Conservation (phyloP, 257 asterid genomes). For the Verbena officinalis region DNA sequence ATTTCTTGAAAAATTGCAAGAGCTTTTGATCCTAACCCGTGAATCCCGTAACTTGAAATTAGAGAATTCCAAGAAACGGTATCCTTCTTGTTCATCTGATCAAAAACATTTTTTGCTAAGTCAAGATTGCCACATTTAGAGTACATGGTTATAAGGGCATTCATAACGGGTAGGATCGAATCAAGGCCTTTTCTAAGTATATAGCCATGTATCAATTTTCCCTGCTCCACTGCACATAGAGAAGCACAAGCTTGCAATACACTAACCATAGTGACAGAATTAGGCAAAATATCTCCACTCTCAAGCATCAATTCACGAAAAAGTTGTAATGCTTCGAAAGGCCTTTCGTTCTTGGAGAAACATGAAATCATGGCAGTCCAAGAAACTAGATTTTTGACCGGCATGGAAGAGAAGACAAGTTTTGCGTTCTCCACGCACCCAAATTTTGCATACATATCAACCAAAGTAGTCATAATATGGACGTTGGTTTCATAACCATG, state of each 20-base stretch:
- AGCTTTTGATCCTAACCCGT: slow-evolving; percentile 75
- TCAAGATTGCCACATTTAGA: slow-evolving; percentile 78
- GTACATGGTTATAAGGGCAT: slow-evolving; percentile 79
- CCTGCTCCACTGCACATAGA: slow-evolving; percentile 80
- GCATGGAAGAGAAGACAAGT: slow-evolving; percentile 60
- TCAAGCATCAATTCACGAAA: slow-evolving; percentile 66
- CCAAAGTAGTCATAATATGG: slow-evolving; percentile 86
- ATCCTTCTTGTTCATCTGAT: slow-evolving; percentile 68
- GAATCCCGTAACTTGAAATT: slow-evolving; percentile 74
- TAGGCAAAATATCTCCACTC: slow-evolving; percentile 57
- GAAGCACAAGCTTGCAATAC: slow-evolving; percentile 90
- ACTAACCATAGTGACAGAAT: slow-evolving; percentile 93
- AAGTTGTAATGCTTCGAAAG: slow-evolving; percentile 69
- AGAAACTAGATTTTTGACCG: slow-evolving; percentile 75
- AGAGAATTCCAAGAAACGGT: slow-evolving; percentile 86
- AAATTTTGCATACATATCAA: slow-evolving; percentile 80
- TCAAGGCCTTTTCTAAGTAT: slow-evolving; percentile 83
- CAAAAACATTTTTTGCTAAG: slow-evolving; percentile 53
- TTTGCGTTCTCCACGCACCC: slow-evolving; percentile 60
- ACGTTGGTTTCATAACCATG: slow-evolving; percentile 71
- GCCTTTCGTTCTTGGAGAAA: slow-evolving; percentile 66
- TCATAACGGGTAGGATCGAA: slow-evolving; percentile 72
- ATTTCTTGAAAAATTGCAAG: slow-evolving; percentile 57
- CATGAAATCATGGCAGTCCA: slow-evolving; percentile 95
- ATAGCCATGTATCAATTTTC: slow-evolving; percentile 80